phyloP scores from a whole-genome alignment of 2,329 filamentous ascomycete genomes.

The Claviceps sp. region DNA sequence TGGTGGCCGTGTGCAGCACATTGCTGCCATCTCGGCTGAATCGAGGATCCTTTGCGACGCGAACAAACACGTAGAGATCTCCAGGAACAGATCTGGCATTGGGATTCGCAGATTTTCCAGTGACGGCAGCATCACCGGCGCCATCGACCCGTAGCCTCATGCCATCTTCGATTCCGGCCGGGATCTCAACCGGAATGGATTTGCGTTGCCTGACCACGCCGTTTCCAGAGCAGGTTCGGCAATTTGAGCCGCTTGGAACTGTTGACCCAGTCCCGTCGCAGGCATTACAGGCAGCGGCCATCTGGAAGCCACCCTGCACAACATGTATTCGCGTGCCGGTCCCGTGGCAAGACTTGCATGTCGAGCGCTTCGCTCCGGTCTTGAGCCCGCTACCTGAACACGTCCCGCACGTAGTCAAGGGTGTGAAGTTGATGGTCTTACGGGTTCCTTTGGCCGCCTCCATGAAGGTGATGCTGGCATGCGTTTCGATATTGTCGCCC shows the following conservation, averaged over 20 bases:
- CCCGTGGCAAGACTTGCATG: constrained; percentile 72
- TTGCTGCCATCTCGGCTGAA: constrained; percentile 82
- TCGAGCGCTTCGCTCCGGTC: constrained; percentile 55
- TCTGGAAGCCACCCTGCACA: constrained; percentile 88
- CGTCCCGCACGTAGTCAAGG: constrained; percentile 66
- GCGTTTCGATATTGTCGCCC: constrained; percentile 93
- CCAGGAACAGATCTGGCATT: constrained; percentile 57
- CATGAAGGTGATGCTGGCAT: constrained; percentile 86
- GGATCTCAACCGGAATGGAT: constrained; percentile 81
- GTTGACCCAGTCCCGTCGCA: constrained; percentile 69
- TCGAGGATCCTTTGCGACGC: constrained; percentile 77
- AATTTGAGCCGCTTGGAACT: constrained; percentile 70
- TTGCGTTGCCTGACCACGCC: constrained; percentile 75
- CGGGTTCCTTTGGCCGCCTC: constrained; percentile 84
- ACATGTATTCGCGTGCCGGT: constrained; percentile 79
- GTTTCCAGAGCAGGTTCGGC: constrained; percentile 63
- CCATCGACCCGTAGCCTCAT: constrained; percentile 80
- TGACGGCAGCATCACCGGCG: constrained; percentile 76
- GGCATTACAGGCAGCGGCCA: constrained; percentile 74
- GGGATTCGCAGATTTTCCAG: constrained; percentile 52
- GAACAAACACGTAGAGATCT: constrained; percentile 83
- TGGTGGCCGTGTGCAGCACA: constrained; percentile 79
- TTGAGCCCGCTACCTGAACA: constrained; percentile 80
- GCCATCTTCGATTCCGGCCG: constrained; percentile 88
- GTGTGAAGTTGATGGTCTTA: constrained; percentile 80